These are phyloP conservation scores for Bimuria novae-zelandiae DNA, from an alignment of 2,329 filamentous ascomycete species.

Conservation along the genomic window DNA sequence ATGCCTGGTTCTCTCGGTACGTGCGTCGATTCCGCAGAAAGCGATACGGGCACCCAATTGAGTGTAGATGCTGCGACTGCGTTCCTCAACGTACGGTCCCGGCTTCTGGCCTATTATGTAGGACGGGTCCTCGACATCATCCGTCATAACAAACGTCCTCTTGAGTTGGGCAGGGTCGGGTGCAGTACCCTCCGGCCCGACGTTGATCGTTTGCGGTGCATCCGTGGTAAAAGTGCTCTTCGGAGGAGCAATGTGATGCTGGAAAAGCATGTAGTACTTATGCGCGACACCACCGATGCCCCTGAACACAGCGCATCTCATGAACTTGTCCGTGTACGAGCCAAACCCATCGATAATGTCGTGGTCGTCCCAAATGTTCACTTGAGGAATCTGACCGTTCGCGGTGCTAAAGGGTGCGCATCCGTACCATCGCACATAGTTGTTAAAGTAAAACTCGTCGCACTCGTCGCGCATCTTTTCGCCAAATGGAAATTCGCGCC, in stretches of 20 bases:
- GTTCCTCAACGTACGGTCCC: slow-evolving; percentile 68
- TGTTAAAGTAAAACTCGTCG: slow-evolving; percentile 66
- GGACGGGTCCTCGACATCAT: slow-evolving; percentile 65
- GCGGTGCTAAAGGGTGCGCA: slow-evolving; percentile 65
- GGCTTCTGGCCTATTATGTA: slow-evolving; percentile 80
- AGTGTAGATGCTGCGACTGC: slow-evolving; percentile 65
- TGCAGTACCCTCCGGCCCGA: slow-evolving; percentile 56
- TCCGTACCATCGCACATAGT: slow-evolving; percentile 70
- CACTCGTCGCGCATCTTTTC: slow-evolving; percentile 65
- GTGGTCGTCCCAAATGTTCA: slow-evolving; percentile 69
- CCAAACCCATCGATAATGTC: slow-evolving; percentile 72
- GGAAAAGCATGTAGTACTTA: slow-evolving; percentile 69
- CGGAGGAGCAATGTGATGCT: slow-evolving; percentile 81
- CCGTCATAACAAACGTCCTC: slow-evolving; percentile 71
- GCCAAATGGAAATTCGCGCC: slow-evolving; percentile 65
- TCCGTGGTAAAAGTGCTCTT: slow-evolving; percentile 84
- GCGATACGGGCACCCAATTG: slow-evolving; percentile 68
- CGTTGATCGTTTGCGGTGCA: slow-evolving; percentile 58
- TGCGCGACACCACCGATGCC: slow-evolving; percentile 64
- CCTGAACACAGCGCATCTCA: slow-evolving; percentile 67
- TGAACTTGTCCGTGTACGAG: slow-evolving; percentile 69
- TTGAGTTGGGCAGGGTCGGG: slow-evolving; percentile 72
- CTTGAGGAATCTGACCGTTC: slow-evolving; percentile 65
- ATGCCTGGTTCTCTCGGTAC: slow-evolving; percentile 80
- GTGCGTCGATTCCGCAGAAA: slow-evolving; percentile 63